phyloP scores from a whole-genome alignment of 768 basidiomycete genomes.

The Russula griseocarnosa region DNA sequence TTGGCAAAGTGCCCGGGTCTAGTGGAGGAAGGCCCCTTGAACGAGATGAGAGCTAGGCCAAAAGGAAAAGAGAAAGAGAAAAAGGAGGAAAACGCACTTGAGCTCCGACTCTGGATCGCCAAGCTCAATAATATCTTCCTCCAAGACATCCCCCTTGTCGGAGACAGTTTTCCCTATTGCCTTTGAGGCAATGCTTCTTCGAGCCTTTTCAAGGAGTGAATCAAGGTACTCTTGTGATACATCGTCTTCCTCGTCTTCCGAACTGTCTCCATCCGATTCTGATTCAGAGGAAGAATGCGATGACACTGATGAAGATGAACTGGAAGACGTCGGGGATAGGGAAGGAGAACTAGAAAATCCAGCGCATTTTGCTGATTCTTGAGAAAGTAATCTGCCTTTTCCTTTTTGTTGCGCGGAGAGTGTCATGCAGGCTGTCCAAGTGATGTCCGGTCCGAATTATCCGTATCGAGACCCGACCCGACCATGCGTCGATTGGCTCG shows the following conservation, averaged over 20 bases:
- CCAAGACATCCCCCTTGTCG: conserved; percentile 28
- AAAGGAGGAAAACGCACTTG: conserved; percentile 34
- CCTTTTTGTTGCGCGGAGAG: conserved; percentile 33
- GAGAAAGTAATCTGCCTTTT: conserved; percentile 39
- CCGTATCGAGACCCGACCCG: too few species aligned
- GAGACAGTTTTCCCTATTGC: conserved; percentile 23
- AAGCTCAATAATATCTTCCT: conserved; percentile 56
- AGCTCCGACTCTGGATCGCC: conserved; percentile 34
- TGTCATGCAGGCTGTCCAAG: too few species aligned
- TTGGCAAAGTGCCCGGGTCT: conserved; percentile 62
- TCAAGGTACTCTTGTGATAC: conserved; percentile 58
- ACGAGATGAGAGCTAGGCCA: background rate
- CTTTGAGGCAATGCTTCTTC: conserved; percentile 39
- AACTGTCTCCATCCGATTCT: conserved; percentile 30
- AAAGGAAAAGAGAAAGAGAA: conserved; percentile 9
- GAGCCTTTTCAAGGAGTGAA: conserved; percentile 59
- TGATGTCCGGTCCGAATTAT: too few species aligned
- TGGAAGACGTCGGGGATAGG: conserved; percentile 20
- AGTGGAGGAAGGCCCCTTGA: conserved; percentile 57
- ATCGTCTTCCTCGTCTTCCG: conserved; percentile 41
- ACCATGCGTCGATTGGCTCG: too few species aligned
- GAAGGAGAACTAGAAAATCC: conserved; percentile 23
- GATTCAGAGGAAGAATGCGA: conserved; percentile 33
- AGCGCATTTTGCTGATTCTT: background rate
- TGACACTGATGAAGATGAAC: conserved; percentile 7